Evolutionary conservation across 139 green algal genomes (phyloP).

Genomic region (Coccomyxa sp.): DNA sequence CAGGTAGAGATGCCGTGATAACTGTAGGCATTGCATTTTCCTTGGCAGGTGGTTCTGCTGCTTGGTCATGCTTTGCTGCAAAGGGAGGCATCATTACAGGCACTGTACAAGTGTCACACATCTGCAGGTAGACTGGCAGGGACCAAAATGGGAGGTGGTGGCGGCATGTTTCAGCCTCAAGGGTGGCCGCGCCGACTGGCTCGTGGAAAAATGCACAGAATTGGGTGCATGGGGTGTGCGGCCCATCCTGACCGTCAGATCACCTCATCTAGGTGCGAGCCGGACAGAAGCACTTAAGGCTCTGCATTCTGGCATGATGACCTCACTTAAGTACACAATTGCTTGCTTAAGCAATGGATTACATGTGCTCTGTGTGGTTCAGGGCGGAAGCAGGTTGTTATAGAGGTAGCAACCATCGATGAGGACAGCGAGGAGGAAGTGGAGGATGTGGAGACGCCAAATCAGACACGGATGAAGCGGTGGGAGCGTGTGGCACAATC

Average conservation of each 20-base stretch:
- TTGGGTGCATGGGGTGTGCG: conserved; percentile 66
- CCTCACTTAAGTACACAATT: not conserved
- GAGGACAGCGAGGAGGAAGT: conserved; percentile 1
- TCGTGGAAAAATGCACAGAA: conserved; percentile 88
- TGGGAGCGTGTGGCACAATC: conserved; percentile 74
- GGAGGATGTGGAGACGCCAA: conserved; percentile 5
- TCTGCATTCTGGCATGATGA: not conserved
- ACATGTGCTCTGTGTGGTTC: not conserved
- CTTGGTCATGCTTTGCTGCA: not conserved
- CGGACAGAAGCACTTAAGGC: not conserved
- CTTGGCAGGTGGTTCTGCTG: not conserved
- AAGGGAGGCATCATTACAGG: not conserved
- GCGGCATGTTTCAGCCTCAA: conserved; percentile 74
- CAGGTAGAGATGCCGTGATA: not conserved
- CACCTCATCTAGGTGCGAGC: conserved; percentile 28
- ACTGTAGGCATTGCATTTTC: not conserved
- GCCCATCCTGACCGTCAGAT: conserved; percentile 73
- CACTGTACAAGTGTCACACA: not conserved
- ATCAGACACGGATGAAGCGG: conserved; percentile 23
- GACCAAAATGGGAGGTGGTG: conserved; percentile 35
- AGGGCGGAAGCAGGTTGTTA: not conserved
- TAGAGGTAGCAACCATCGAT: not conserved
- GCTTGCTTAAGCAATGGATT: not conserved
- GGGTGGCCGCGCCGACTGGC: conserved; percentile 77
- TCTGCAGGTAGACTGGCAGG: conserved; percentile 14